Evolutionary conservation across 2,329 filamentous ascomycete species (phyloP).

Genomic region (Fusarium palustre): DNA sequence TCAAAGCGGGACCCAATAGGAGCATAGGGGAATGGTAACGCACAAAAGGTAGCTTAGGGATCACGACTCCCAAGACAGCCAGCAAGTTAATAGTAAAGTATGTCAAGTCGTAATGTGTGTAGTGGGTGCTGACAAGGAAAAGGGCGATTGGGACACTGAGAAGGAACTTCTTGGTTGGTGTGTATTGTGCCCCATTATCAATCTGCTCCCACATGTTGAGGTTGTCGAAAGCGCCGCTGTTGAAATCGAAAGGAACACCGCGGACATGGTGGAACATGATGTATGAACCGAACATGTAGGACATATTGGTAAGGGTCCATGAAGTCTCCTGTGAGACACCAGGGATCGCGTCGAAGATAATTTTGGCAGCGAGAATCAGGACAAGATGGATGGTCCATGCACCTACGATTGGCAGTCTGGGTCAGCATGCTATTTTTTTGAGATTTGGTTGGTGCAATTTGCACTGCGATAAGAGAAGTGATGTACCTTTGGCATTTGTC

Average conservation of each 20-base stretch:
- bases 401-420: constrained; percentile 63
- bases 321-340: constrained; percentile 97
- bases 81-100: constrained; percentile 98
- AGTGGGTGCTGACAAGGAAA: constrained; percentile 97
- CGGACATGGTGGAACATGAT: constrained; percentile 99
- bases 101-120: constrained; percentile 96
- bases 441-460: constrained; percentile 3
- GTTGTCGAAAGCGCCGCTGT: constrained; percentile 97
- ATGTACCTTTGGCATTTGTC: constrained; percentile 96
- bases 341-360: constrained; percentile 96
- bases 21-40: constrained; percentile 55
- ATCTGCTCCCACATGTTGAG: constrained; percentile 99
- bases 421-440: constrained; percentile 35
- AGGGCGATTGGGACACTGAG: constrained; percentile 93
- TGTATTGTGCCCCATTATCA: constrained; percentile 98
- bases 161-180: constrained; percentile 97
- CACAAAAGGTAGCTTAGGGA: constrained; percentile 96
- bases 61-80: constrained; percentile 90
- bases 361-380: constrained; percentile 90
- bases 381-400: constrained; percentile 98
- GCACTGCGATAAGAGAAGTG: constrained; percentile 15
- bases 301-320: constrained; percentile 98
- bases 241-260: constrained; percentile 98
- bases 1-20: neutral
- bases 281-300: constrained; percentile 98